These are phyloP conservation scores for Nicotiana noctiflora DNA, from an alignment of 257 asterid genomes.

Conservation along the genomic window DNA sequence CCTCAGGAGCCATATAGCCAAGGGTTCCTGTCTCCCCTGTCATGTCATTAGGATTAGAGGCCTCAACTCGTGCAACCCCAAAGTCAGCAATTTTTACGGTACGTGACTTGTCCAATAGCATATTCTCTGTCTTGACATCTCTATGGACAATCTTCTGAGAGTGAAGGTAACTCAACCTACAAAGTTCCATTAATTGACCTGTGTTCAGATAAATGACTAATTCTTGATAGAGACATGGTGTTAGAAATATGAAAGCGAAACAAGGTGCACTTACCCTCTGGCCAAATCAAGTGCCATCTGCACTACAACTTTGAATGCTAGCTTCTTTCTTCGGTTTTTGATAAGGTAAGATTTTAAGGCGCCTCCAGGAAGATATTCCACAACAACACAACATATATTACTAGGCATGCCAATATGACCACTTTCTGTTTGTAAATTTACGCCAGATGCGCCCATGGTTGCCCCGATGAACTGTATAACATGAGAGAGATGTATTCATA, in stretches of 20 bases:
- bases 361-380: conserved; percentile 84
- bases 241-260: not conserved
- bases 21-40: conserved; percentile 90
- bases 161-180: conserved; percentile 78
- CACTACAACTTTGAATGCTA: conserved; percentile 73
- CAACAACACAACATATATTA: conserved; percentile 72
- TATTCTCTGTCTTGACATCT: conserved; percentile 84
- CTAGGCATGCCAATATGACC: conserved; percentile 87
- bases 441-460: conserved; percentile 78
- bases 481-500: not conserved
- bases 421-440: conserved; percentile 65
- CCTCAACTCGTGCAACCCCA: conserved; percentile 89
- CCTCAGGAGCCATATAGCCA: conserved; percentile 97
- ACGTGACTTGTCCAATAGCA: conserved; percentile 70
- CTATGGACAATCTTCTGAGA: conserved; percentile 79
- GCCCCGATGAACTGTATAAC: conserved; percentile 71
- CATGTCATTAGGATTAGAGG: conserved; percentile 87
- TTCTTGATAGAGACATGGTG: not conserved
- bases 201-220: not conserved
- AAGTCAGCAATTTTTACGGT: conserved; percentile 80
- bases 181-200: conserved; percentile 11
- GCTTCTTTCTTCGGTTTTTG: conserved; percentile 66
- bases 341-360: conserved; percentile 74
- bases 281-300: conserved; percentile 85
- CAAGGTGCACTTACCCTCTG: conserved; percentile 47